phyloP scores from a whole-genome alignment of 75 land plant species.

The Pinus albicaulis region DNA sequence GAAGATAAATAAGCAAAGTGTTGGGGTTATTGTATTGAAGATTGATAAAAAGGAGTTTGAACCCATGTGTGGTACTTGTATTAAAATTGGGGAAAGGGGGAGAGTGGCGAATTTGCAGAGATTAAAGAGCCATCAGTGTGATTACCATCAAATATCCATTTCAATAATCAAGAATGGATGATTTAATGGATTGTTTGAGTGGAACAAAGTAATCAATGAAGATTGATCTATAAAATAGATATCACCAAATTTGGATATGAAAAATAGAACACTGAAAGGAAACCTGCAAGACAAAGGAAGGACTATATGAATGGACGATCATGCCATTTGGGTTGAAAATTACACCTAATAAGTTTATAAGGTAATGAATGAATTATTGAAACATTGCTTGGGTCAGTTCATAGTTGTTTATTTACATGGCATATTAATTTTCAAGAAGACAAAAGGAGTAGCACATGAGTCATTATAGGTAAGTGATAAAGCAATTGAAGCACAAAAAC shows the following conservation, averaged over 20 bases:
- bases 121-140: background rate
- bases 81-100: background rate
- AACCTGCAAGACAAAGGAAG: too few species aligned
- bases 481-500: too few species aligned
- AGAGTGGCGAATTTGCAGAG: background rate
- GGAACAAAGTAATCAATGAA: background rate
- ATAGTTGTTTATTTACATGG: too few species aligned
- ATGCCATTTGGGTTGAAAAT: too few species aligned
- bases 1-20: background rate
- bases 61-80: background rate
- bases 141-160: background rate
- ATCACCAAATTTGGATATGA: background rate
- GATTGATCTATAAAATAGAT: background rate
- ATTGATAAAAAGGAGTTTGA: background rate
- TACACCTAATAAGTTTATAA: too few species aligned
- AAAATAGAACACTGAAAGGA: background rate
- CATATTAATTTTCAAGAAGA: too few species aligned
- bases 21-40: background rate
- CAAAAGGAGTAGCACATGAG: too few species aligned
- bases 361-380: too few species aligned
- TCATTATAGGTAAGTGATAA: too few species aligned
- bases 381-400: too few species aligned
- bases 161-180: background rate
- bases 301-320: too few species aligned
- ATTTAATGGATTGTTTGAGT: background rate